These are phyloP conservation scores for Phytophthora lateralis DNA, from an alignment of 352 stramenopile species.

Conservation along the genomic window DNA sequence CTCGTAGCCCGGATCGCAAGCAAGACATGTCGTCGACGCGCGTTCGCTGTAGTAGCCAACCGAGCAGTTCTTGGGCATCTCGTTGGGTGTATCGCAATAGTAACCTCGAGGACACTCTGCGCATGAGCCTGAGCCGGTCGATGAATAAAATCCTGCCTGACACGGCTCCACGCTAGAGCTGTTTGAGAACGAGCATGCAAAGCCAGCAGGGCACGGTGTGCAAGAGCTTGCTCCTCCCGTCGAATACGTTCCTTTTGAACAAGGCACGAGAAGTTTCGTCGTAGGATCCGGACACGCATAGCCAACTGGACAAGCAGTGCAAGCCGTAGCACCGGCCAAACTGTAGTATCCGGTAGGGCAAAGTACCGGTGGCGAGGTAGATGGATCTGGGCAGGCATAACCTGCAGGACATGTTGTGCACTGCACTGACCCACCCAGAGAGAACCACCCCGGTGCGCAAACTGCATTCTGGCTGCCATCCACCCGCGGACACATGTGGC, in stretches of 20 bases:
- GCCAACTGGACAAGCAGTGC: constrained; percentile 65
- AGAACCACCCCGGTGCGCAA: constrained; percentile 51
- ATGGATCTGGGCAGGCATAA: constrained; percentile 54
- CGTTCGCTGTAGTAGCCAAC: constrained; percentile 83
- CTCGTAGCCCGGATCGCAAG: constrained; percentile 84
- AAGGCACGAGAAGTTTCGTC: constrained; percentile 50
- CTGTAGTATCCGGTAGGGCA: constrained; percentile 74
- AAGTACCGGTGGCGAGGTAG: constrained; percentile 30
- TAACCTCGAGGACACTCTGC: constrained; percentile 82
- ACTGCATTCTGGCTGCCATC: constrained; percentile 57
- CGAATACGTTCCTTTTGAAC: constrained; percentile 62
- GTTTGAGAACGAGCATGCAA: constrained; percentile 69
- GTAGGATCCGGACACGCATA: constrained; percentile 77
- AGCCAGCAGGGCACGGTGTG: constrained; percentile 80
- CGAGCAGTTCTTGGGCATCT: constrained; percentile 72
- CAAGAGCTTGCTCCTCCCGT: constrained; percentile 54
- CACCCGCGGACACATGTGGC: constrained; percentile 53
- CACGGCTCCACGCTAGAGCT: constrained; percentile 63
- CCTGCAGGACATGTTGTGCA: constrained; percentile 76
- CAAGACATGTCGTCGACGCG: constrained; percentile 65
- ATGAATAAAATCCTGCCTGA: constrained; percentile 73
- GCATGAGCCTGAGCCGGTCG: constrained; percentile 57
- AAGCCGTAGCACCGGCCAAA: constrained; percentile 49
- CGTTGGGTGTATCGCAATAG: constrained; percentile 69
- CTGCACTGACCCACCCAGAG: constrained; percentile 35